Conservation (phyloP, 2,329 filamentous ascomycete genomes). For the Ceratocystis alfenasii region DNA sequence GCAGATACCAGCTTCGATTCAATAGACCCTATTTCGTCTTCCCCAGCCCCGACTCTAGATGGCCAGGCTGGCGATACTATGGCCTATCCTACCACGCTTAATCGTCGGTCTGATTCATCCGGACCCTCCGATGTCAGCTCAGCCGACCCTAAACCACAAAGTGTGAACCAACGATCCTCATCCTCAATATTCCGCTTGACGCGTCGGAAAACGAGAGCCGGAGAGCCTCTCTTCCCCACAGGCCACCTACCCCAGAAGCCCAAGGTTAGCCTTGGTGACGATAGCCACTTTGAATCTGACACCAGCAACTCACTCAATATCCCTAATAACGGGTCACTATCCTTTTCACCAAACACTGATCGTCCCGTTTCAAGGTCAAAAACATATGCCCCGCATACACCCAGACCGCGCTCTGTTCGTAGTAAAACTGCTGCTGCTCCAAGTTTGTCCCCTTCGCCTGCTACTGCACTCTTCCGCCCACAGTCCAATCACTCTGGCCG, state of each 20-base stretch:
- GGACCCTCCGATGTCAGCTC: constrained; percentile 64
- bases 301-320: constrained; percentile 15
- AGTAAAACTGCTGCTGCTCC: constrained; percentile 25
- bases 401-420: constrained; percentile 20
- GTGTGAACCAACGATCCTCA: constrained; percentile 12
- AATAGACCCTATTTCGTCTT: constrained; percentile 8
- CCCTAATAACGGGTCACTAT: constrained; percentile 10
- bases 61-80: constrained; percentile 42
- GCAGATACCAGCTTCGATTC: constrained; percentile 16
- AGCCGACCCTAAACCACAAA: constrained; percentile 36
- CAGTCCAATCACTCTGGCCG: constrained; percentile 44
- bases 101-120: constrained; percentile 54
- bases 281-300: constrained; percentile 20
- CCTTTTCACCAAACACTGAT: constrained; percentile 12
- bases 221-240: constrained; percentile 69
- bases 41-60: constrained; percentile 9
- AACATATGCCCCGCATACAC: constrained; percentile 13
- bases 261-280: constrained; percentile 27
- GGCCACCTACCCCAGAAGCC: constrained; percentile 71
- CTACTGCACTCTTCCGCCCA: constrained; percentile 40
- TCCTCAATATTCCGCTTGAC: constrained; percentile 58
- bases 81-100: constrained; percentile 15
- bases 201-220: constrained; percentile 62
- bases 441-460: constrained; percentile 35
- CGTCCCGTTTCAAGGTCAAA: constrained; percentile 7